These are phyloP conservation scores for Meripilus lineatus DNA, from an alignment of 1,284 basidiomycete species.

Conservation along the genomic window DNA sequence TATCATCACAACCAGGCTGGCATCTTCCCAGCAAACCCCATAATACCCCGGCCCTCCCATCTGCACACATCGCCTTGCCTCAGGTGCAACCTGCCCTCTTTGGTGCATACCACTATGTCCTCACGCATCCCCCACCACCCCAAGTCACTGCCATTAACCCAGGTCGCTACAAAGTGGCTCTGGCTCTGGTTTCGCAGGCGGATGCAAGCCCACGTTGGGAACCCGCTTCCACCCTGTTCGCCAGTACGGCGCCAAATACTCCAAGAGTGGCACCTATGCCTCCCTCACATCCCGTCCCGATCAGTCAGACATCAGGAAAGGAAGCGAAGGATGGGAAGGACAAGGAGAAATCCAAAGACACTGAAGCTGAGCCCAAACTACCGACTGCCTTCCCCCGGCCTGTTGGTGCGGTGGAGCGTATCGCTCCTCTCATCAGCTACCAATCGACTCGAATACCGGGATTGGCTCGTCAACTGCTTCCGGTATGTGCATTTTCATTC, in stretches of 20 bases:
- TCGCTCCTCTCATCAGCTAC: conserved; percentile 47
- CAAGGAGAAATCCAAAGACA: conserved; percentile 21
- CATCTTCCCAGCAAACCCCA: conserved; percentile 51
- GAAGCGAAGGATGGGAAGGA: conserved; percentile 20
- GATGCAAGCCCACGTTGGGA: conserved; percentile 63
- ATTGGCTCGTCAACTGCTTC: conserved; percentile 54
- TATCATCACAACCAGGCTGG: conserved; percentile 56
- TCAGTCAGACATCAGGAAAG: conserved; percentile 17
- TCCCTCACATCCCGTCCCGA: conserved; percentile 46
- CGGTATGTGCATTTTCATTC: conserved; percentile 42
- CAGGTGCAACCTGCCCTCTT: conserved; percentile 55
- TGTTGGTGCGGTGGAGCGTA: conserved; percentile 47
- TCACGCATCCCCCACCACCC: conserved; percentile 53
- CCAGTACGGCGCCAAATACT: conserved; percentile 45
- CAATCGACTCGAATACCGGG: conserved; percentile 56
- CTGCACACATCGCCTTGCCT: conserved; percentile 1
- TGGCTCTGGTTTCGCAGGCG: conserved; percentile 52
- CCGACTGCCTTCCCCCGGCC: conserved; percentile 48
- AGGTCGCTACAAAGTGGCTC: conserved; percentile 62
- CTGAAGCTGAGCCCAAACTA: conserved; percentile 43
- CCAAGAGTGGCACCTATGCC: conserved; percentile 53
- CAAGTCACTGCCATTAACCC: conserved; percentile 44
- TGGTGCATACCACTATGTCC: conserved; percentile 66
- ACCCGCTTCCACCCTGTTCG: conserved; percentile 57
- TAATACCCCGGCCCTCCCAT: conserved; percentile 23